These are phyloP conservation scores for Chlorophyllum brunneum DNA, from an alignment of 768 basidiomycete species.

Conservation along the genomic window DNA sequence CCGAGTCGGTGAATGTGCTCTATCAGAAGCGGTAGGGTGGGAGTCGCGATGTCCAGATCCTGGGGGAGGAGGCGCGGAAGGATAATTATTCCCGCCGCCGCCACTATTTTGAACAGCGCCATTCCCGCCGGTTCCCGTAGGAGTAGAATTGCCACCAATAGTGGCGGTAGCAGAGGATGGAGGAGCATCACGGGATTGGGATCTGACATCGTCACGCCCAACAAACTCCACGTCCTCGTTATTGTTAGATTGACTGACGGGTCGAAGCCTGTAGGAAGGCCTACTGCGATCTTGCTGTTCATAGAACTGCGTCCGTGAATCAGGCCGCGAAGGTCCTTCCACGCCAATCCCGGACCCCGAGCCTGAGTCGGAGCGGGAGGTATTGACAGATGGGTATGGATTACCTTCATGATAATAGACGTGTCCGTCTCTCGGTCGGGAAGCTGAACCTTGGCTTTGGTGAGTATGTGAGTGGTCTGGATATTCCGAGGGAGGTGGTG, in stretches of 20 bases:
- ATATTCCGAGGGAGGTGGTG: slow-evolving; percentile 23
- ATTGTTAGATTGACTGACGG: slow-evolving; percentile 33
- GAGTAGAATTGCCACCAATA: slow-evolving; percentile 26
- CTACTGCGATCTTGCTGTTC: slow-evolving; percentile 38
- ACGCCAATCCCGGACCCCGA: slow-evolving; percentile 36
- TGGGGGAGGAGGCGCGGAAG: slow-evolving; percentile 4
- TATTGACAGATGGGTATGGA: slow-evolving; percentile 28
- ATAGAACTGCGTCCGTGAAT: slow-evolving; percentile 47
- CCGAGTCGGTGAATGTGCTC: slow-evolving; percentile 28
- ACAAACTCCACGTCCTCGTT: slow-evolving; percentile 49
- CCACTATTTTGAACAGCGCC: slow-evolving; percentile 18
- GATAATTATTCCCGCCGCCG: slow-evolving; percentile 28
- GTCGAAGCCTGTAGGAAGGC: slow-evolving; percentile 47
- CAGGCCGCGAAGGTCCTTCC: slow-evolving; percentile 49
- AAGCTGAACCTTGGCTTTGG: slow-evolving; percentile 3
- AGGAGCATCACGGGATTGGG: slow-evolving; percentile 24
- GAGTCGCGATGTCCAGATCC: neutral
- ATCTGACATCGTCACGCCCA: slow-evolving; percentile 47
- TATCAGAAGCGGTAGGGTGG: slow-evolving; percentile 22
- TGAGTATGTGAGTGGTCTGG: slow-evolving; percentile 23
- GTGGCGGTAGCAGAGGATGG: neutral
- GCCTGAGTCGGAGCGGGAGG: slow-evolving; percentile 51
- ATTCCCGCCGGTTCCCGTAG: slow-evolving; percentile 15
- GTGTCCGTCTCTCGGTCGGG: slow-evolving; percentile 33
- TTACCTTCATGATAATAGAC: slow-evolving; percentile 32